Evolutionary conservation across 2,329 filamentous ascomycete genomes (phyloP), one percentile per base, ranked within the genome.

Genomic region (Didymella exigua): DNA sequence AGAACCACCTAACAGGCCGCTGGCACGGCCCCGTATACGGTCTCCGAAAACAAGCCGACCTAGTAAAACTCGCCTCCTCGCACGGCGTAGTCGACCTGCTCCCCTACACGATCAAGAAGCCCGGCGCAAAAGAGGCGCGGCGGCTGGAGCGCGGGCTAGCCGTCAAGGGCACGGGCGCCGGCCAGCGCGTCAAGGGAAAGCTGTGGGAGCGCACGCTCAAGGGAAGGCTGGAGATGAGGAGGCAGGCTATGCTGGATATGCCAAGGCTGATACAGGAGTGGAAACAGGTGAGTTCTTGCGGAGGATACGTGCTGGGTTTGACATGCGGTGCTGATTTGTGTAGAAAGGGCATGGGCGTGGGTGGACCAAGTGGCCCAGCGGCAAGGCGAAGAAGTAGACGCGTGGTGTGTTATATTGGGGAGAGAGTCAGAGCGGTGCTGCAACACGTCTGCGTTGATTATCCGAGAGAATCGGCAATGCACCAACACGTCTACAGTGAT

Each of bases 151-250:
- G 88, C 61, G 93, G 93, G 44, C 74, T 96, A 75, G 83, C 88
- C 59, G 89, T 97, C 54, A 93, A 93, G 84, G 93, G 93, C 67
- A 98, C 93, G 1, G 93, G 95, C 82, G 87, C 91, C 64, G 93
- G 92, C 54, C 88, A 97, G 78, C 87, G 84, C 77, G 93, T 97
- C 75, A 99, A 98, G 88, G 95, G 95, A 76, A 93, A 97, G 78
- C 83, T 86, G 67, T 90, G 93, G 86, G 95, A 99, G 82, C 86
- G 95, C 73, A 89, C 89, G 69, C 81, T 97, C 80, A 88, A 90
- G 78, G 82, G 84, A 58, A 86, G 88, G 82, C 86, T 98, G 84
- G 91, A 96, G 75, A 86, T 90, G 79, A 87, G 92, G 78, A 89
- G 89, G 83, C 85, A 90, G 76, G 95, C 95, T 56, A 97, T 98